These are phyloP conservation scores for Vitis hybrid DNA, from an alignment of 177 flowering plant species.

Conservation along the genomic window DNA sequence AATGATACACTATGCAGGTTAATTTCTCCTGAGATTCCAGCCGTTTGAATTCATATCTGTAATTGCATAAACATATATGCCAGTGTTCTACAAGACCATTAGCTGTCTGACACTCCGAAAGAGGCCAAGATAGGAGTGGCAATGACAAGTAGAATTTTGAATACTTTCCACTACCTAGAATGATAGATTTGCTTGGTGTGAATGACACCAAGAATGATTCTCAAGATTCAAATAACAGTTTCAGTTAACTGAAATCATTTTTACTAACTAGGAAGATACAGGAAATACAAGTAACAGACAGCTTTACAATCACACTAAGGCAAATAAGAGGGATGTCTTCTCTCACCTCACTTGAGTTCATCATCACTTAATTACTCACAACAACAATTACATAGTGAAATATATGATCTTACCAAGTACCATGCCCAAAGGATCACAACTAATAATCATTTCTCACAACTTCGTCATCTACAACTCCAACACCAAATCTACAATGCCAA, in stretches of 20 bases:
- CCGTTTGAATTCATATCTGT: neutral
- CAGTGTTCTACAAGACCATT: neutral
- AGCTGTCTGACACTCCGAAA: neutral
- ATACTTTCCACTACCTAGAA: neutral
- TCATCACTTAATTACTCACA: conserved; percentile 10
- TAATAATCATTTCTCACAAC: neutral
- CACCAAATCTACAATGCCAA: conserved; percentile 36
- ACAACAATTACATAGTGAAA: conserved; percentile 4
- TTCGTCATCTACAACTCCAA: conserved; percentile 34
- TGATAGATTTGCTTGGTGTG: neutral
- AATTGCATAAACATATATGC: neutral
- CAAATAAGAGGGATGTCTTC: neutral
- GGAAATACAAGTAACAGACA: conserved; percentile 9
- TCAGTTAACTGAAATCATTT: neutral
- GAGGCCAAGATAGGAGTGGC: neutral
- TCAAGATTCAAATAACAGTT: neutral
- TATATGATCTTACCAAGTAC: conserved; percentile 13
- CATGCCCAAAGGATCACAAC: conserved; percentile 6
- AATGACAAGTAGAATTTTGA: neutral
- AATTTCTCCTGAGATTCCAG: neutral
- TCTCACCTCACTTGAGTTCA: neutral
- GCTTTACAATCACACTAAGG: conserved; percentile 18
- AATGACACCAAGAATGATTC: neutral
- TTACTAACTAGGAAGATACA: neutral
- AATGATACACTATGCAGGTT: no score